These are phyloP conservation scores for Penicillium hesseltinei DNA, from an alignment of 2,329 filamentous ascomycete species.

Conservation along the genomic window DNA sequence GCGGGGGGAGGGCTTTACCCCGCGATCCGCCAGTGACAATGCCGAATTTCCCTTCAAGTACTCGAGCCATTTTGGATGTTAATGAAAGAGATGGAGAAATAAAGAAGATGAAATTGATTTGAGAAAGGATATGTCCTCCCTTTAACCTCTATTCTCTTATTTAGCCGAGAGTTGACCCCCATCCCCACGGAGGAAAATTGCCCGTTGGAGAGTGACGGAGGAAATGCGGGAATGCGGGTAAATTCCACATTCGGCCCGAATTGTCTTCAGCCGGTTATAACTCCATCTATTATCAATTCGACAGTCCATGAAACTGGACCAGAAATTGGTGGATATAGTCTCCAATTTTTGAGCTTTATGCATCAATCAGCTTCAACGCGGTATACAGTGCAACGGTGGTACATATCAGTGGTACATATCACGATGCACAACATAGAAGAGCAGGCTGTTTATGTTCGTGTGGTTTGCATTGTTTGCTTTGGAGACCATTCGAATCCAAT, in stretches of 20 bases:
- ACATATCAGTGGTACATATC: not conserved
- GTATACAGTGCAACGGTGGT: not conserved
- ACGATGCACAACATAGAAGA: too few species aligned
- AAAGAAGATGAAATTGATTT: not conserved
- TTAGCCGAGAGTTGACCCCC: conserved; percentile 18
- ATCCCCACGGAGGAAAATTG: conserved; percentile 26
- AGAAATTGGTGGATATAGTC: not conserved
- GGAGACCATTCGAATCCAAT: not conserved
- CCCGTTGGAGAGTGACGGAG: conserved; percentile 21
- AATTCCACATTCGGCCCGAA: conserved; percentile 5
- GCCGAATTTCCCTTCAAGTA: conserved; percentile 71
- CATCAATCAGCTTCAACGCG: not conserved
- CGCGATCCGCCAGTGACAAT: conserved; percentile 77
- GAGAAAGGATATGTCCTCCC: not conserved
- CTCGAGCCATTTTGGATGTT: conserved; percentile 23
- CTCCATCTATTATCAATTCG: not conserved
- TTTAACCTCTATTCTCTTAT: conserved; percentile 12
- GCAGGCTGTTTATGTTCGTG: not conserved
- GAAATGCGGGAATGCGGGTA: conserved; percentile 8
- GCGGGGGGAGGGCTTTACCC: conserved; percentile 52
- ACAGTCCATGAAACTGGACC: not conserved
- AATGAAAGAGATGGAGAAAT: not conserved
- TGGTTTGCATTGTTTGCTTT: not conserved
- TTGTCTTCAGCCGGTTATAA: not conserved
- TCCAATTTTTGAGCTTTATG: not conserved